Base-by-base conservation (phyloP, 352 stramenopile species). In the Globisporangium ultimum region DNA sequence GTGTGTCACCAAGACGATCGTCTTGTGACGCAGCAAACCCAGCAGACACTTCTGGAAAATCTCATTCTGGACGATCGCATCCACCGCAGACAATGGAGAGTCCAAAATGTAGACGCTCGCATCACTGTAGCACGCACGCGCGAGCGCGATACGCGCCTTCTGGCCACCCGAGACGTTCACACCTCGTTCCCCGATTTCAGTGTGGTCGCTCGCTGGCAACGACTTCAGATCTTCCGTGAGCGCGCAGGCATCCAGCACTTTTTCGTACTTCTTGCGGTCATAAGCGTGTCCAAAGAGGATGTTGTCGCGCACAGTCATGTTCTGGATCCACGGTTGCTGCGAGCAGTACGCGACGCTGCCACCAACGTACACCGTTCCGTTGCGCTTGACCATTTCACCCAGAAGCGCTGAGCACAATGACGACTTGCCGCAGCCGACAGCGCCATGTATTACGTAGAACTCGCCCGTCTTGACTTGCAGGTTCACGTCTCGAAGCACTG, bases 361-460 rank as follows among this genome's bases (percentile, higher is more conserved):
- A 13, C 63, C 69, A 14, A 77, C 14, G 59, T 60, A 48, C 12
- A 67, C 7, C 28, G 51, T 14, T 10, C 32, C 42, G 11, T 15
- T 47, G 58, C 58, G 42, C 55, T 64, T 73, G 58, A 88, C 71
- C 73, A 97, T 97, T 49, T 99, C 96, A n/a, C 94, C 93, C 3
- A 98, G 59, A 49, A 99, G 74, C 4, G 88, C 85, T 3, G 79
- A 88, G n/a, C 97, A 75, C 2, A 99, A 77, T 3, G 87, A 97
- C 11, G 78, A 95, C 64, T 99, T 99, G 24, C 95, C 94, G 55
- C 63, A 80, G 1, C 94, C 95, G 9, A 98, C 91, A 32, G 71
- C 58, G 4, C 96, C 96, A 32, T 98, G 82, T 3, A 98, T 63
- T 1, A 87, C 88, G 7, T 96, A 74, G 6, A 98, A 74, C 42